Evolutionary conservation across 1,284 basidiomycete genomes (phyloP).

Genomic region (Agroathelia rolfsii): DNA sequence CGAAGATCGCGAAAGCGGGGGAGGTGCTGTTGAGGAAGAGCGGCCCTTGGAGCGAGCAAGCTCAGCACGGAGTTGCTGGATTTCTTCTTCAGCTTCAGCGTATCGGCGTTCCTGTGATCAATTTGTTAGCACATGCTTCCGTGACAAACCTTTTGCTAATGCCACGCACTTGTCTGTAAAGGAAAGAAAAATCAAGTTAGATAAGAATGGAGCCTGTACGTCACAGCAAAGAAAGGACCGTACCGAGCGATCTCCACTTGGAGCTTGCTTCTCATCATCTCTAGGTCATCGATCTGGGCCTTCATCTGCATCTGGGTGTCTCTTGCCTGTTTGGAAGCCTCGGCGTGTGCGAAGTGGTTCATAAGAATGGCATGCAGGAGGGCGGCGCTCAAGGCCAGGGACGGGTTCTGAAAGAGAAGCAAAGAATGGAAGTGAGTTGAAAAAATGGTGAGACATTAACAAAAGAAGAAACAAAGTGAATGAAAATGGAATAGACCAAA

Average conservation of each 20-base stretch:
- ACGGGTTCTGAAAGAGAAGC: constrained; percentile 34
- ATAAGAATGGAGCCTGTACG: constrained; percentile 10
- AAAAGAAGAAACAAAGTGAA: constrained; percentile 9
- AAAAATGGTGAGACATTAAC: too few species aligned
- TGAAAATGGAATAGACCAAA: constrained; percentile 6
- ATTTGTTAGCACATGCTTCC: constrained; percentile 1
- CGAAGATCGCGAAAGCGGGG: constrained; percentile 16
- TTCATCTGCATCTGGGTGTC: constrained; percentile 48
- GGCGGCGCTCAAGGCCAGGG: constrained; percentile 55
- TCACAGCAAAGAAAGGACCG: constrained; percentile 20
- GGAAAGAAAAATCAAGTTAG: constrained; percentile 15
- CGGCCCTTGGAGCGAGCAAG: constrained; percentile 40
- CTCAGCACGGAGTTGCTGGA: constrained; percentile 54
- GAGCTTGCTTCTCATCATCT: constrained; percentile 44
- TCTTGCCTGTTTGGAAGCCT: constrained; percentile 57
- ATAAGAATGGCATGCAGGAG: constrained; percentile 70
- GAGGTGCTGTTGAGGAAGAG: constrained; percentile 29
- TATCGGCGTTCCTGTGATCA: constrained; percentile 43
- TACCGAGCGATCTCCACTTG: constrained; percentile 58
- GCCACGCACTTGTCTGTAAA: constrained; percentile 21
- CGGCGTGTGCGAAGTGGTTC: constrained; percentile 69
- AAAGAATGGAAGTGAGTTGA: constrained; percentile 6
- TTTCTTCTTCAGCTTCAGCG: constrained; percentile 60
- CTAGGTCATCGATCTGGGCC: constrained; percentile 52
- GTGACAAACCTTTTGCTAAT: neutral